phyloP scores from a whole-genome alignment of 2,329 filamentous ascomycete genomes.

The Berkeleyomyces rouxiae region DNA sequence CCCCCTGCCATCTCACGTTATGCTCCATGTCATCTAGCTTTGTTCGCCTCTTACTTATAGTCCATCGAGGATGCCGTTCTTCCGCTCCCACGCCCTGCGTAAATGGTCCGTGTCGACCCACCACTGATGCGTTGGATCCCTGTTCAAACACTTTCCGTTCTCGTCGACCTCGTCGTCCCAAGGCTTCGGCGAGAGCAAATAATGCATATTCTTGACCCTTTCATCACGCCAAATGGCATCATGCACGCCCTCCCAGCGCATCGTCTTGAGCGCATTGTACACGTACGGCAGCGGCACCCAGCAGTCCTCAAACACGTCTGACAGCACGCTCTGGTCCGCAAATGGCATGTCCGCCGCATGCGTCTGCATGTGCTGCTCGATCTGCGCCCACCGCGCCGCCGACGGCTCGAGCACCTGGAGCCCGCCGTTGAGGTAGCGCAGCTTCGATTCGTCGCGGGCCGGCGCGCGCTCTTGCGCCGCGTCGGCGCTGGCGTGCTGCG shows the following conservation, averaged over 20 bases:
- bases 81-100: conserved; percentile 26
- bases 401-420: conserved; percentile 41
- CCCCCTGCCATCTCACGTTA: neutral
- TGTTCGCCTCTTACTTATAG: neutral
- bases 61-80: conserved; percentile 20
- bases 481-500: conserved; percentile 31
- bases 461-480: conserved; percentile 29
- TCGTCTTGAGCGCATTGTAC: conserved; percentile 47
- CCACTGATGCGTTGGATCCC: conserved; percentile 36
- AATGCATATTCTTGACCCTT: conserved; percentile 43
- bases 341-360: conserved; percentile 35
- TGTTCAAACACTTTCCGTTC: conserved; percentile 27
- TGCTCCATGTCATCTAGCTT: neutral
- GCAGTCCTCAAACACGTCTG: conserved; percentile 35
- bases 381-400: conserved; percentile 29
- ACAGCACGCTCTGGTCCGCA: conserved; percentile 42
- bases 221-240: conserved; percentile 39
- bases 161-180: conserved; percentile 37
- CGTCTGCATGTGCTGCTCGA: conserved; percentile 33
- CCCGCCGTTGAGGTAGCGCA: conserved; percentile 36
- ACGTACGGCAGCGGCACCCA: conserved; percentile 44
- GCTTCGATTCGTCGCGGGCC: conserved; percentile 28
- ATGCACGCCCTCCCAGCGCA: conserved; percentile 37
- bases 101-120: conserved; percentile 35
- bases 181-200: conserved; percentile 44